A percentile compares a stretch with the other conserved stretches of the same genome.
Conservation (phyloP, 805 yeast species). For the Schwanniomyces polymorphus region DNA sequence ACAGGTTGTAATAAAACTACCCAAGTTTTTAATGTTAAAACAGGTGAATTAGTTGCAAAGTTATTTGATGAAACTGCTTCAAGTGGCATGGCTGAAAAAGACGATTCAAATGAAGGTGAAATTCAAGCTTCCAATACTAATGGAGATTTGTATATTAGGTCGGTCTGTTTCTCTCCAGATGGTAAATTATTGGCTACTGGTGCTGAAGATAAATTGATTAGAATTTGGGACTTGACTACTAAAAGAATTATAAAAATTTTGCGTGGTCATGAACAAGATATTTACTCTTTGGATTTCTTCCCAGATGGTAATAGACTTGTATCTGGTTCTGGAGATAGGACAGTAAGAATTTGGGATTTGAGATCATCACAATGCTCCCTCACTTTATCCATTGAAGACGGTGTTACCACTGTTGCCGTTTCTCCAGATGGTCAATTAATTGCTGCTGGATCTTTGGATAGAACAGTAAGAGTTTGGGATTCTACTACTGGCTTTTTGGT, state of each 20-base stretch:
- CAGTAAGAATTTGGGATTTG: constrained; percentile 95
- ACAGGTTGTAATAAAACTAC: constrained; percentile 97
- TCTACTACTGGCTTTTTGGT: constrained; percentile 88
- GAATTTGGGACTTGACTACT: constrained; percentile 93
- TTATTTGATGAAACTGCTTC: constrained; percentile 71
- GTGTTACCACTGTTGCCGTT: constrained; percentile 96
- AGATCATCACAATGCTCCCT: constrained; percentile 85
- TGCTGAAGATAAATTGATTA: constrained; percentile 84
- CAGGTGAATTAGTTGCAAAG: constrained; percentile 86
- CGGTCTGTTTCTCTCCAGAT: constrained; percentile 96
- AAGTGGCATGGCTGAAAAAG: constrained; percentile 39
- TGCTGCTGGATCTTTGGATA: constrained; percentile 95
- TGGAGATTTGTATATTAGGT: constrained; percentile 88
- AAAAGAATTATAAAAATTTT: constrained; percentile 82
- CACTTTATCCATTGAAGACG: constrained; percentile 91
- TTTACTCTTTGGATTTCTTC: constrained; percentile 91
- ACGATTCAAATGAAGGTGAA: constrained; percentile 30
- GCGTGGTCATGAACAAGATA: constrained; percentile 96
- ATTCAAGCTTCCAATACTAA: constrained; percentile 48
- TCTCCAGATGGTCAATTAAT: constrained; percentile 92
- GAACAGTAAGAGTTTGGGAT: constrained; percentile 97
- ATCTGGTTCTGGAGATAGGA: constrained; percentile 94
- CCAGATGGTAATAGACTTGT: constrained; percentile 92
- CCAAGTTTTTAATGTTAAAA: constrained; percentile 87
- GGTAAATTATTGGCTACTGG: constrained; percentile 90